Evolutionary conservation across 2,329 filamentous ascomycete genomes (phyloP), one percentile per base, ranked within the genome.

Genomic region (Xylaria sp.): DNA sequence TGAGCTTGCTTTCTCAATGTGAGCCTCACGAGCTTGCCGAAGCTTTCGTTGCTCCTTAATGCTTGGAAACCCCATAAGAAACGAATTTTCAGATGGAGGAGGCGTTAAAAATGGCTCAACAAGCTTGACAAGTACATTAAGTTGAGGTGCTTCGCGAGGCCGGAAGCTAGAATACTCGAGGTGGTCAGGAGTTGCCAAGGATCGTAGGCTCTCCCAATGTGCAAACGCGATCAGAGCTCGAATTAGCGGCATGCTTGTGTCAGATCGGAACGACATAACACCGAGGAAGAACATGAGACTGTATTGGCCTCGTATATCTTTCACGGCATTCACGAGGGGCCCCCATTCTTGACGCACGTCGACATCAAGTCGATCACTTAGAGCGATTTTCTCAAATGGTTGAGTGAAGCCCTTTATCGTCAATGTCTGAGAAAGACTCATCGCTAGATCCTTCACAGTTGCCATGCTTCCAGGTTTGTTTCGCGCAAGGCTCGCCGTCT

Each of bases 171-270:
- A 44, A 54, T 72, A 77, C 4, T 63, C 63, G 43, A 65, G 66
- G 56, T 70, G 69, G 2, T 38, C 26, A 0, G 78, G 78, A 2
- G 75, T 65, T 1, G 61, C 5, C 1, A 80, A 50, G 1, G 11
- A 39, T 47, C 72, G 75, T 1, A 84, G 58, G 0, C 72, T 69
- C 0, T 70, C 58, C 16, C 77, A 61, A 0, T 77, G 59, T 1
- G 71, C 69, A 60, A 78, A 83, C 0, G 78, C 74, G 4, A 77
- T 66, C 1, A 86, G 60, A 2, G 52, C 60, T 9, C 61, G 62
- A 4, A 69, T 50, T 1, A 66, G 44, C 11, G 60, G 60, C 57
- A 66, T 62, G n/a, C 65, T 62, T 0, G 56, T 54, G 7, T 63
- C 53, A 1, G 57, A 59, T n/a, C 65, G 45, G 39, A 69, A 70